phyloP scores from a whole-genome alignment of 768 basidiomycete species.

The Leccinum subtestaceum region DNA sequence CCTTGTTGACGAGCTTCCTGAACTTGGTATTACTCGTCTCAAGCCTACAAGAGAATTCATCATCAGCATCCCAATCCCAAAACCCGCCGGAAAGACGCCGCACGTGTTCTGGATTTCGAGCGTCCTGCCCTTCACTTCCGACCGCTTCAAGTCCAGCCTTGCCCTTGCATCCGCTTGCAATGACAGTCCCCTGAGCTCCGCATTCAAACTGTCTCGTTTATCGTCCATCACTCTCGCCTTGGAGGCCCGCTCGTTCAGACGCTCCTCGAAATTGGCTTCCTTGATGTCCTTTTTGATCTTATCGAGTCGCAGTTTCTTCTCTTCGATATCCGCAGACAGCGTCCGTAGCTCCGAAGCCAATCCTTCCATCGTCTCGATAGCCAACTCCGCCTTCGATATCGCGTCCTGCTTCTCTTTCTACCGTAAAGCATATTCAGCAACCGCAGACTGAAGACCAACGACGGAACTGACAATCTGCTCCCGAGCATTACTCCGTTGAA shows the following conservation, averaged over 20 bases:
- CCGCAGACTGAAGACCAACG: background rate
- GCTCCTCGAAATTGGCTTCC: conserved; percentile 62
- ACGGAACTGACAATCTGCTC: conserved; percentile 52
- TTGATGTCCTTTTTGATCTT: conserved; percentile 59
- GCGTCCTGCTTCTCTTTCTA: conserved; percentile 51
- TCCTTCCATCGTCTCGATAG: conserved; percentile 54
- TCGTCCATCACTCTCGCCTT: conserved; percentile 64
- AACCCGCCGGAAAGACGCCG: conserved; percentile 23
- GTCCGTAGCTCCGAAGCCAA: conserved; percentile 53
- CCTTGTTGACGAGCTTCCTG: conserved; percentile 59
- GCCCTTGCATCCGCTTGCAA: conserved; percentile 80
- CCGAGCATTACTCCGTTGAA: conserved; percentile 49
- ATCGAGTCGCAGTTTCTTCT: conserved; percentile 59
- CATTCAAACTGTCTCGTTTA: conserved; percentile 62
- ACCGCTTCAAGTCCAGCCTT: conserved; percentile 69
- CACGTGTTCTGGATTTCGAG: conserved; percentile 69
- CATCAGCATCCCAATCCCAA: background rate
- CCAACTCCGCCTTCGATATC: conserved; percentile 50
- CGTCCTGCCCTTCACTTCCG: conserved; percentile 61
- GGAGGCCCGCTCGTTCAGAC: conserved; percentile 50
- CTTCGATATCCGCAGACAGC: conserved; percentile 62
- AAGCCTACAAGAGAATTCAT: conserved; percentile 45
- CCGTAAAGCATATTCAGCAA: background rate
- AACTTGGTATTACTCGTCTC: conserved; percentile 59
- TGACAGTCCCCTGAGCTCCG: conserved; percentile 68